Evolutionary conservation across 495 filamentous ascomycete species (phyloP), one percentile per base, ranked within the genome.

Genomic region (Aspergillus mulundensis): DNA sequence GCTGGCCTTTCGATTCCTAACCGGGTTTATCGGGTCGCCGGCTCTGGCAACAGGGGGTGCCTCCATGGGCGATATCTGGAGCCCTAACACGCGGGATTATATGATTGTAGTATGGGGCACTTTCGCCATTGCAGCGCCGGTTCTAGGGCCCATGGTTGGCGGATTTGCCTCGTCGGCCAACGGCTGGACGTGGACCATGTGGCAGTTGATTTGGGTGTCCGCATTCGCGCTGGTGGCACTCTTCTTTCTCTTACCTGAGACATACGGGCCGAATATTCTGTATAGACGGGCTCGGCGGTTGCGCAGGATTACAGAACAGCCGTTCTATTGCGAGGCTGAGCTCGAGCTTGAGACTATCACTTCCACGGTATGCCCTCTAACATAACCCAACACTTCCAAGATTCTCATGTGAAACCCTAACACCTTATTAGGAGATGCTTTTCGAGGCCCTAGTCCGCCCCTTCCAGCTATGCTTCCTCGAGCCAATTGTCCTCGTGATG

Each of bases 401-500:
- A 36, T 15, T 2, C 8, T 4, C 8, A 36, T 36, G 32, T 3
- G 2, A 36, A 10, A 36, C 32, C 32, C 12, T 15, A 14, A 4
- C 8, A 36, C 3, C 2, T 10, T 11, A 10, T 10, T 15, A 2
- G 32, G 10, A 30, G 28, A 15, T 23, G 11, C 8, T 24, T 3
- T 30, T 30, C 28, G 28, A 30, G 10, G 10, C n/a, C n/a, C n/a
- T 30, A 4, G 1, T 46, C 43, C 23, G 8, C 3, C 19, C 20
- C 19, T 46, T 1, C 2, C 28, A 86, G 67, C 84, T 88, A 58
- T 82, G 81, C n/a, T 59, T 87, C 62, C 78, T 81, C 55, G 84
- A 88, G 54, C 81, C 84, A 0, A 77, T 80, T 43, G 79, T 88
- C 18, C 70, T 80, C 7, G 88, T 87, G 72, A 77, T 81, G 0